These are phyloP conservation scores for Apophysomyces variabilis DNA, from an alignment of 371 early-diverging fungal genomes.

Conservation along the genomic window DNA sequence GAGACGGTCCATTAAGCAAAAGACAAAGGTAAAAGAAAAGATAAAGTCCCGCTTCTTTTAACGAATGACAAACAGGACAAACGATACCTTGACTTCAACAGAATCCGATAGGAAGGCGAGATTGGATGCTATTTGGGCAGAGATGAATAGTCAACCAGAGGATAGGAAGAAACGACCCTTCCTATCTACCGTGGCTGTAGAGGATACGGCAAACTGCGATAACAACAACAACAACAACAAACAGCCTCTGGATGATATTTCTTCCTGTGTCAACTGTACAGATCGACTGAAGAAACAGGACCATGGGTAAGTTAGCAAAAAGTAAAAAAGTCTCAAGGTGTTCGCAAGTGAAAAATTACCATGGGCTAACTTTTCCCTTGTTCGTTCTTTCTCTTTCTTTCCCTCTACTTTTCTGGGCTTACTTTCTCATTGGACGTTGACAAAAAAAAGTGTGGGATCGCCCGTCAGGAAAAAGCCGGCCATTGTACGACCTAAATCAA, in stretches of 20 bases:
- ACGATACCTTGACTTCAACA: not conserved
- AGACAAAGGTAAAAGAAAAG: constrained; percentile 9
- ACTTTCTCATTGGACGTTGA: not conserved
- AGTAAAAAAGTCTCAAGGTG: not conserved
- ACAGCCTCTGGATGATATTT: constrained; percentile 33
- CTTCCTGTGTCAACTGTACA: constrained; percentile 24
- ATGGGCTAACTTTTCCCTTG: not conserved
- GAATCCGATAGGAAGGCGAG: constrained; percentile 23
- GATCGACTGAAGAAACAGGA: not conserved
- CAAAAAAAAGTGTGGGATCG: constrained; percentile 6
- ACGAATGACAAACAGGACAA: not conserved
- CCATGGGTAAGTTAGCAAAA: not conserved
- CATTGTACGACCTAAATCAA: constrained; percentile 55
- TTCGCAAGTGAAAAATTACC: too few species aligned
- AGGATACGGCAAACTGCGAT: constrained; percentile 6
- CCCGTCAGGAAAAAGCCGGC: constrained; percentile 23
- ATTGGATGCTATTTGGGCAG: constrained; percentile 34
- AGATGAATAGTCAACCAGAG: constrained; percentile 24
- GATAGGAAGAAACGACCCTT: not conserved
- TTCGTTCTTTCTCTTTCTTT: too few species aligned
- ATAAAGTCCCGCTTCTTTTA: not conserved
- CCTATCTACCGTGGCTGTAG: not conserved
- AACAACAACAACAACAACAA: not conserved
- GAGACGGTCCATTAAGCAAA: not conserved
- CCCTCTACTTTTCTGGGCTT: too few species aligned